A percentile compares a stretch with the other conserved stretches of the same genome.
Conservation (phyloP, 2,329 filamentous ascomycete genomes). For the Fusarium temperatum region DNA sequence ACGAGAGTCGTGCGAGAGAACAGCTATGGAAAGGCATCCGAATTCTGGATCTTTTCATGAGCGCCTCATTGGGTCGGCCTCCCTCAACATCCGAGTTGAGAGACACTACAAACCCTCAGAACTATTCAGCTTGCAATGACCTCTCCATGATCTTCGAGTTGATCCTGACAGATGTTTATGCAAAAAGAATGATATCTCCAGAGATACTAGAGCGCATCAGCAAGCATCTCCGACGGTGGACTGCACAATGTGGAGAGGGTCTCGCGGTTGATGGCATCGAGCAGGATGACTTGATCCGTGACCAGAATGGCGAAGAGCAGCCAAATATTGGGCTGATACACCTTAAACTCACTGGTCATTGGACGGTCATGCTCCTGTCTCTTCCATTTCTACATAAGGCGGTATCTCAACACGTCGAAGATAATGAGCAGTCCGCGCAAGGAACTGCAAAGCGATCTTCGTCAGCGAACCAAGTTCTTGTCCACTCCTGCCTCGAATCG, state of each 20-base stretch:
- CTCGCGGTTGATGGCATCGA: constrained; percentile 33
- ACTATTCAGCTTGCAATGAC: constrained; percentile 44
- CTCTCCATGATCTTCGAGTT: constrained; percentile 50
- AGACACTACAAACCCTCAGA: constrained; percentile 33
- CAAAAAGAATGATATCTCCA: constrained; percentile 44
- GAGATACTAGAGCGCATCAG: constrained; percentile 42
- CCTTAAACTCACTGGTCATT: constrained; percentile 50
- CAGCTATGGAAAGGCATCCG: constrained; percentile 48
- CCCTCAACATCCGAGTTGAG: constrained; percentile 45
- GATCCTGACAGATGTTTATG: constrained; percentile 48
- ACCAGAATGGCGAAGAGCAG: constrained; percentile 27
- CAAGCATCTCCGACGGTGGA: constrained; percentile 38
- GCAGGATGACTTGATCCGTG: constrained; percentile 28
- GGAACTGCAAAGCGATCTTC: constrained; percentile 3
- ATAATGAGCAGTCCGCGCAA: constrained; percentile 10
- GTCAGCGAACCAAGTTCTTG: constrained; percentile 39
- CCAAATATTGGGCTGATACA: constrained; percentile 42
- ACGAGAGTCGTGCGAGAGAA: constrained; percentile 42
- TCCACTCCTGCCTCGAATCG: constrained; percentile 48
- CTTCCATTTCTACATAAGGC: constrained; percentile 49
- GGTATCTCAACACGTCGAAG: constrained; percentile 37
- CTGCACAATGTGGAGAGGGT: constrained; percentile 30
- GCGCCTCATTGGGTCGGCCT: constrained; percentile 46
- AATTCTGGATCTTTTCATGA: constrained; percentile 47
- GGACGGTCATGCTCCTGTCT: constrained; percentile 50